Base-by-base conservation (phyloP, 495 filamentous ascomycete species). In the Penicillium taxi region DNA sequence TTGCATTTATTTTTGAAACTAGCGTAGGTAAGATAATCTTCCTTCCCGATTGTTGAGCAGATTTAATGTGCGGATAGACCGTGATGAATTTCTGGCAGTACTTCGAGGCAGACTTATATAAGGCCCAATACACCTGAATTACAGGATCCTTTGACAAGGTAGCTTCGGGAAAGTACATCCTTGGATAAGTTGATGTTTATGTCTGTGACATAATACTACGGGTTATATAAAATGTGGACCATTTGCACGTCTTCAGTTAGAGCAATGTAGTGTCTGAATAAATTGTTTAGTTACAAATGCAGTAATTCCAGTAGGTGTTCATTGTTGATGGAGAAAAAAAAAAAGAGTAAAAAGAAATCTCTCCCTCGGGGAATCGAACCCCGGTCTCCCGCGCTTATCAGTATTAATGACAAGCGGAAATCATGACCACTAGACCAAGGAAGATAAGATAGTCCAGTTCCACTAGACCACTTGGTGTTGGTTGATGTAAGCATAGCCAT, bases 281-380 rank as follows among this genome's bases (percentile, higher is more conserved):
- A n/a, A n/a, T n/a, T n/a, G n/a, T n/a, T n/a, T n/a, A n/a, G n/a
- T n/a, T n/a, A n/a, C n/a, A n/a, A n/a, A n/a, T n/a, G n/a, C n/a
- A n/a, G n/a, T n/a, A n/a, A n/a, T n/a, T n/a, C n/a, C n/a, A n/a
- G n/a, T n/a, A n/a, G n/a, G n/a, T n/a, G n/a, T n/a, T n/a, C n/a
- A n/a, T n/a, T n/a, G n/a, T n/a, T 25, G 21, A 37, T 20, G 14
- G 8, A 7, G 9, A 14, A 43, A 26, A 36, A 16, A 24, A 26
- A 20, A 23, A 26, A 22, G n/a, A 32, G 2, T 18, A 42, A 52
- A 56, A 59, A 56, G 42, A 40, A 52, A 54, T 58, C 58, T 61
- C 58, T 61, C 58, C 53, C 48, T 58, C 66, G 59, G 66, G 66
- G 66, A 70, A 70, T 70, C 66, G 66, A 69, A 70, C 65, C 63